Evolutionary conservation across 2,329 filamentous ascomycete genomes (phyloP), one percentile per base, ranked within the genome.

Genomic region (Microsporum audouinii): DNA sequence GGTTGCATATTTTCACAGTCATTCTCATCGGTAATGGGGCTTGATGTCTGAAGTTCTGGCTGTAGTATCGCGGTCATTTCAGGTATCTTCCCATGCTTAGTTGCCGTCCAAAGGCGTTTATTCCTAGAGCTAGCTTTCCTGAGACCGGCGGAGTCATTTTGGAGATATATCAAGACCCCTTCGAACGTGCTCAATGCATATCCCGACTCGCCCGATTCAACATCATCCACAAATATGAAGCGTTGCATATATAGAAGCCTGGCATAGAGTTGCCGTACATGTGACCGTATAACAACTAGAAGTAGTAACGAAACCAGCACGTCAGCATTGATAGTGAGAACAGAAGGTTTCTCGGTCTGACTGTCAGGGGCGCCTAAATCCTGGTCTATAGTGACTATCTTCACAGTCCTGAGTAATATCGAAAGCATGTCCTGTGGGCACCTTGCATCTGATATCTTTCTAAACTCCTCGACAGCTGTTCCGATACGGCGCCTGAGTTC

Each of bases 191-290:
- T 97, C 58, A 99, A 75, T 0, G 92, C 91, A 73, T 99, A 99
- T 6, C 94, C 94, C 79, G 95, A 87, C 75, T 99, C 94, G 57
- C 94, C 94, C 63, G 86, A 95, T 66, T 99, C 94, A 6, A 99
- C 91, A 74, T 99, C 94, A 68, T 97, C 94, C 58, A 96, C 91
- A 73, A 96, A 99, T 66, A 96, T 94, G 70, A 96, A 99, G 69
- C 95, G 90, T 49, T 92, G 88, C 81, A 97, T 96, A 71, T 97
- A 99, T n/a, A 88, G 80, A 55, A 99, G 77, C 23, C 92, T 84
- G 2, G 94, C 91, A 68, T 96, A 89, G 6, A 99, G 79, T 73
- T 96, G 87, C 62, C 88, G 85, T 31, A 95, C 85, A 63, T 94
- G 88, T 8, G 92, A 89, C 64, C 92, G 84, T 63, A 99, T 97